A percentile compares a stretch with the other conserved stretches of the same genome.
phyloP scores from a whole-genome alignment of 331 rosid genomes.

The Cydonia oblonga region DNA sequence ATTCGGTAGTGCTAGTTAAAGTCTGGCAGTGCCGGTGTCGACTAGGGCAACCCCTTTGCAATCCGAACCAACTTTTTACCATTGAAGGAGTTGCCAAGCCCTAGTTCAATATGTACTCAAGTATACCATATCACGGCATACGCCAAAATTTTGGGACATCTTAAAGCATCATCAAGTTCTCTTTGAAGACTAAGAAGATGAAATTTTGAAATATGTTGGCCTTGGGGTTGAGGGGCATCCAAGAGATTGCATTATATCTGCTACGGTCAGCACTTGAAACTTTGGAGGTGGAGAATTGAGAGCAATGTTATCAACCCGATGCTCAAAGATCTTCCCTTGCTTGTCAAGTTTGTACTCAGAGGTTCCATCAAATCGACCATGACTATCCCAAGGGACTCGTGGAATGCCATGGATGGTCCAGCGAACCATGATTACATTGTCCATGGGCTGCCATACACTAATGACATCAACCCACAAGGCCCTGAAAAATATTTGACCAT shows the following conservation, averaged over 20 bases:
- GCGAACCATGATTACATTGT: slow-evolving; percentile 64
- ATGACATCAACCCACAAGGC: slow-evolving; percentile 65
- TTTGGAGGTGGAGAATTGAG: slow-evolving; percentile 56
- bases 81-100: not conserved
- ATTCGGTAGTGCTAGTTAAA: not conserved
- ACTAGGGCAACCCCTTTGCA: not conserved
- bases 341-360: slow-evolving; percentile 76
- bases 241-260: slow-evolving; percentile 46
- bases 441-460: slow-evolving; percentile 72
- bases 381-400: slow-evolving; percentile 76
- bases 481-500: slow-evolving; percentile 61
- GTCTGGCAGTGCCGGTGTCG: not conserved
- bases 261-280: slow-evolving; percentile 47
- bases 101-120: slow-evolving; percentile 2
- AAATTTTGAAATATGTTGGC: slow-evolving; percentile 65
- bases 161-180: slow-evolving; percentile 3
- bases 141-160: slow-evolving; percentile 35
- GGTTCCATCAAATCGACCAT: slow-evolving; percentile 75
- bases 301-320: slow-evolving; percentile 57
- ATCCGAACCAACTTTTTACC: not conserved
- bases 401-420: slow-evolving; percentile 82
- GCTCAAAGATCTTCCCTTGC: slow-evolving; percentile 75
- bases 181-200: slow-evolving; percentile 25
- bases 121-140: slow-evolving; percentile 5
- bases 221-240: slow-evolving; percentile 66